phyloP scores from a whole-genome alignment of 2,329 filamentous ascomycete species.

The Epichloe brachyelytri region DNA sequence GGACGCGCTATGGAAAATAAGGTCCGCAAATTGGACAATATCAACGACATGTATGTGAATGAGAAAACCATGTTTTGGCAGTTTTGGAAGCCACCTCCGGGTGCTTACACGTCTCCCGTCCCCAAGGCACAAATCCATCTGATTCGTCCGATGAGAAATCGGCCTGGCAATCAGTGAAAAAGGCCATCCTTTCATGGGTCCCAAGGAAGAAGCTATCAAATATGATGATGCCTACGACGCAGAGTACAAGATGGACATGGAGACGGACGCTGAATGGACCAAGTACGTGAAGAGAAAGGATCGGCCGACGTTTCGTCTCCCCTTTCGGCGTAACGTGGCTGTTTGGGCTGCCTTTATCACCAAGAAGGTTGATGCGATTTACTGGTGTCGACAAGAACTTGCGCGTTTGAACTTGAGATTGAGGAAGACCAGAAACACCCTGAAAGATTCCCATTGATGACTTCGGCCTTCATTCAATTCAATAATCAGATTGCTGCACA shows the following conservation, averaged over 20 bases:
- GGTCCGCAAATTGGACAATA: conserved; percentile 34
- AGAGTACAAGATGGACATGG: conserved; percentile 43
- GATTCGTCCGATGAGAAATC: conserved; percentile 31
- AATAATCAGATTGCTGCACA: conserved; percentile 95
- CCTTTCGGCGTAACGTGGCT: conserved; percentile 56
- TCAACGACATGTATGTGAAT: conserved; percentile 35
- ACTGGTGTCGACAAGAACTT: conserved; percentile 76
- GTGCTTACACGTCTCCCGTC: conserved; percentile 47
- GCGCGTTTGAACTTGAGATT: conserved; percentile 81
- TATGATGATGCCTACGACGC: conserved; percentile 54
- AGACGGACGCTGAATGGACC: conserved; percentile 61
- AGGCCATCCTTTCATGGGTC: conserved; percentile 33
- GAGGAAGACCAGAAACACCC: conserved; percentile 77
- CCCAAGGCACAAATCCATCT: conserved; percentile 36
- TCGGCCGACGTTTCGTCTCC: conserved; percentile 76
- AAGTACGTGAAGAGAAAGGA: conserved; percentile 71
- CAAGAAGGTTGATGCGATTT: conserved; percentile 89
- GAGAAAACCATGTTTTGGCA: conserved; percentile 42
- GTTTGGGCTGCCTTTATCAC: conserved; percentile 62
- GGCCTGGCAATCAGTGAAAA: conserved; percentile 37
- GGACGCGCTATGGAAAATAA: conserved; percentile 30
- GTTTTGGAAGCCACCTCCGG: conserved; percentile 51
- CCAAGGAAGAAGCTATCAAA: conserved; percentile 27
- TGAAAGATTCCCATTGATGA: conserved; percentile 83
- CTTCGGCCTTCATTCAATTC: conserved; percentile 95